These are phyloP conservation scores for Sugiyamaella boreocaroliniensis DNA, from an alignment of 805 yeast genomes.

Conservation along the genomic window DNA sequence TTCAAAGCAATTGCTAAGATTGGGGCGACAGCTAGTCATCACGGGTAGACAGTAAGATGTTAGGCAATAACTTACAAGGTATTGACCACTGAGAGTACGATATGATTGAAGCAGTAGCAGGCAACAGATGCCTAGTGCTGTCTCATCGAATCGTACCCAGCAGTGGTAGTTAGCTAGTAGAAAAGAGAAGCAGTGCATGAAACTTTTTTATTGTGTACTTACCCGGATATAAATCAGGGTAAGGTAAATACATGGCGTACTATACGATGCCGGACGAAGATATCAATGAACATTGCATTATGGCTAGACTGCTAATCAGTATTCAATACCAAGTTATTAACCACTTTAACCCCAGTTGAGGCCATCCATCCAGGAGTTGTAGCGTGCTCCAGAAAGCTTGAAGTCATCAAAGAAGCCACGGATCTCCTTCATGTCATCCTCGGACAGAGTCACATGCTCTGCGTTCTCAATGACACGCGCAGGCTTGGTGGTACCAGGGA, in stretches of 20 bases:
- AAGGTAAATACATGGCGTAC: not conserved
- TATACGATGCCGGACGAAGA: too few species aligned
- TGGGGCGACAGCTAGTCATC: constrained; percentile 12
- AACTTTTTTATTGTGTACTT: not conserved
- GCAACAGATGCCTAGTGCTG: not conserved
- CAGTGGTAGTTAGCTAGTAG: not conserved
- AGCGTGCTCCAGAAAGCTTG: constrained; percentile 53
- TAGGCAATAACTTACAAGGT: not conserved
- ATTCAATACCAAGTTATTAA: too few species aligned
- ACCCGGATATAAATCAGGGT: not conserved
- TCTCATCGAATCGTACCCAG: not conserved
- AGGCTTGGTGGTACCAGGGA: constrained; percentile 67
- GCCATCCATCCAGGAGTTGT: constrained; percentile 20
- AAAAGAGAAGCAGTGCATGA: not conserved
- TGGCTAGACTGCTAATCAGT: too few species aligned
- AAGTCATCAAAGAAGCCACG: constrained; percentile 38
- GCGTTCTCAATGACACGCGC: constrained; percentile 59
- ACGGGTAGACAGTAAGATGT: not conserved
- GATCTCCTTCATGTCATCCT: constrained; percentile 51
- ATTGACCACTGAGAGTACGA: not conserved
- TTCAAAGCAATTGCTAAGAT: constrained; percentile 10
- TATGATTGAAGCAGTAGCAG: not conserved
- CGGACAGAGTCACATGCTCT: constrained; percentile 39
- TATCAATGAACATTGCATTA: too few species aligned
- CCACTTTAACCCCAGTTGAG: not conserved